phyloP scores from a whole-genome alignment of 441 rosid species.

The Gossypium lobatum region DNA sequence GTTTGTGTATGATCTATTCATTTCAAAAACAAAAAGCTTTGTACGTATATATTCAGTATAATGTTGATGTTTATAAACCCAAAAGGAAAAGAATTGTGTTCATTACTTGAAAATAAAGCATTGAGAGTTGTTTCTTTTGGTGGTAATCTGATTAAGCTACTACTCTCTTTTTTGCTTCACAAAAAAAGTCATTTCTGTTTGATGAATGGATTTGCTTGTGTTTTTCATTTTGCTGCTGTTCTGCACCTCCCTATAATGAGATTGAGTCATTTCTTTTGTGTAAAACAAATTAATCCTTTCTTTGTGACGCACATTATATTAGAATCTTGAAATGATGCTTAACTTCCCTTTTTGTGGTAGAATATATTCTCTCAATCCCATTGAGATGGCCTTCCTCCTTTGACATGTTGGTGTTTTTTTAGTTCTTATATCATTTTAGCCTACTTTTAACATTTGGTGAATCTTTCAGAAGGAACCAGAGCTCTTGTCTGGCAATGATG shows the following conservation, averaged over 20 bases:
- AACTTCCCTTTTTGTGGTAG: not conserved
- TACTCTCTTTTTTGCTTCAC: not conserved
- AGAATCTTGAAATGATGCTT: not conserved
- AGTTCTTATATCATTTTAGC: not conserved
- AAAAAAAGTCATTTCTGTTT: not conserved
- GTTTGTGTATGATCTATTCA: not conserved
- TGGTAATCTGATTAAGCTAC: conserved; percentile 5
- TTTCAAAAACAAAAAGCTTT: not conserved
- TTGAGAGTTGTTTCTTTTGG: not conserved
- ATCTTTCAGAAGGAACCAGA: conserved; percentile 82
- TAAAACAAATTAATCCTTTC: not conserved
- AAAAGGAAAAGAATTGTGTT: not conserved
- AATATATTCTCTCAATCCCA: not conserved
- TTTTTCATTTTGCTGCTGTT: not conserved
- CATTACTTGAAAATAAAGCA: not conserved
- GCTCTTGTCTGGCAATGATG: conserved; percentile 86
- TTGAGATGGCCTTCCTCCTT: not conserved
- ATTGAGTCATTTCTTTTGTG: not conserved
- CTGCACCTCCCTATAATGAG: not conserved
- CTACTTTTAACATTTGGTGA: conserved; percentile 14
- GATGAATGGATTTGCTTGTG: not conserved
- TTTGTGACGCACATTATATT: not conserved
- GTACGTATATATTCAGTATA: not conserved
- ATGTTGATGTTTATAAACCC: not conserved
- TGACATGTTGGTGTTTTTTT: not conserved